A percentile compares a stretch with the other conserved stretches of the same genome.
Evolutionary conservation across 345 rosid species (phyloP).

Genomic region (Excoecaria cochinchinensis): DNA sequence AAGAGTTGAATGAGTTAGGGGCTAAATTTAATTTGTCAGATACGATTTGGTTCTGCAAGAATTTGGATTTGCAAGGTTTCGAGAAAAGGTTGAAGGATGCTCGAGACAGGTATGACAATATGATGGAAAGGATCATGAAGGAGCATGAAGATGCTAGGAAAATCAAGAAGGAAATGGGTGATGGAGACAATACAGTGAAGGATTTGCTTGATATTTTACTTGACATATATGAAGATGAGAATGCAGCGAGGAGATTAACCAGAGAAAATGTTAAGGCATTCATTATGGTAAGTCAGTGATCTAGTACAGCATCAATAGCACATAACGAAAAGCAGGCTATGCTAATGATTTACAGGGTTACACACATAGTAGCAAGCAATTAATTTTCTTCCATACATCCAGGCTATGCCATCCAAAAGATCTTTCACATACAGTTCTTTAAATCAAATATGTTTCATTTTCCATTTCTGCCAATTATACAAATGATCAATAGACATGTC

Average conservation of each 20-base stretch:
- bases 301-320: not conserved
- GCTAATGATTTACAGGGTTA: not conserved
- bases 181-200: constrained; percentile 20
- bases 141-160: constrained; percentile 47
- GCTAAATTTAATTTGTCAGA: constrained; percentile 58
- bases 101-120: constrained; percentile 48
- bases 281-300: constrained; percentile 49
- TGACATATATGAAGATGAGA: constrained; percentile 62
- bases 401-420: too few relatives aligned
- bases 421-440: too few relatives aligned
- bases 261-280: constrained; percentile 75
- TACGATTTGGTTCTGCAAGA: constrained; percentile 63
- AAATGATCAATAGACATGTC: too few relatives aligned
- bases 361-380: too few relatives aligned
- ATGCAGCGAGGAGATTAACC: constrained; percentile 53
- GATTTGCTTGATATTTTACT: constrained; percentile 65
- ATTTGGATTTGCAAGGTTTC: constrained; percentile 62
- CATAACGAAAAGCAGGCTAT: not conserved
- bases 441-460: too few relatives aligned
- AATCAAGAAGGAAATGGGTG: constrained; percentile 17
- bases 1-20: constrained; percentile 55
- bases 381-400: too few relatives aligned
- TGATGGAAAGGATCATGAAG: constrained; percentile 67
- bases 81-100: constrained; percentile 58
- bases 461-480: too few relatives aligned